A percentile compares a stretch with the other conserved stretches of the same genome.
These are phyloP conservation scores for Acanthamoeba triangularis DNA, from an alignment of 208 protist genomes.

Conservation along the genomic window DNA sequence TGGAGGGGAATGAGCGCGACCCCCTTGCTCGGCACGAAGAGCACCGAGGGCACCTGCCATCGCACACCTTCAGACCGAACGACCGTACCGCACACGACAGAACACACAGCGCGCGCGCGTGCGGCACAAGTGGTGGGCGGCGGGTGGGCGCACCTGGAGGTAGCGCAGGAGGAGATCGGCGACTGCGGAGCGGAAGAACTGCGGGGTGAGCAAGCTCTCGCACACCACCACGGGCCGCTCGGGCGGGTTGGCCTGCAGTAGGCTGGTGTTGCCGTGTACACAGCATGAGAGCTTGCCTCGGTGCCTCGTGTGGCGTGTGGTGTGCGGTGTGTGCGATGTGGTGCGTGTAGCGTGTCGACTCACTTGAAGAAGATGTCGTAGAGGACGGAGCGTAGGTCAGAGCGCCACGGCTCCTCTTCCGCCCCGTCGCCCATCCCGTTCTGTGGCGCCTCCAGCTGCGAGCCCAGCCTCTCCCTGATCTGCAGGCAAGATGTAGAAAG, in stretches of 20 bases:
- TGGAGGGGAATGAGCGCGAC: slow-evolving; percentile 27
- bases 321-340: background rate
- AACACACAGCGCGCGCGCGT: background rate
- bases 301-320: background rate
- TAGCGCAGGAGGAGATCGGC: slow-evolving; percentile 4
- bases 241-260: slow-evolving; percentile 20
- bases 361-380: slow-evolving; percentile 55
- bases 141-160: background rate
- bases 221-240: slow-evolving; percentile 48
- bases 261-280: background rate
- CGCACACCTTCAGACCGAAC: background rate
- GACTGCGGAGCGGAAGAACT: slow-evolving; percentile 8
- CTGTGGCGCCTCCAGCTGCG: slow-evolving; percentile 14
- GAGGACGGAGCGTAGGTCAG: slow-evolving; percentile 1
- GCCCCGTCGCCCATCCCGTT: slow-evolving; percentile 5
- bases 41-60: slow-evolving; percentile 5
- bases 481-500: background rate
- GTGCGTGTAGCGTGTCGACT: background rate
- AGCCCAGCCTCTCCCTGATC: background rate
- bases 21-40: slow-evolving; percentile 46
- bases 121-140: too few relatives aligned
- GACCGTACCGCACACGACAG: background rate
- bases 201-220: slow-evolving; percentile 26
- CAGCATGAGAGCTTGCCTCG: background rate
- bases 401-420: slow-evolving; percentile 26